Conservation (phyloP, 208 protist genomes). For the Angomonas ambiguus region DNA sequence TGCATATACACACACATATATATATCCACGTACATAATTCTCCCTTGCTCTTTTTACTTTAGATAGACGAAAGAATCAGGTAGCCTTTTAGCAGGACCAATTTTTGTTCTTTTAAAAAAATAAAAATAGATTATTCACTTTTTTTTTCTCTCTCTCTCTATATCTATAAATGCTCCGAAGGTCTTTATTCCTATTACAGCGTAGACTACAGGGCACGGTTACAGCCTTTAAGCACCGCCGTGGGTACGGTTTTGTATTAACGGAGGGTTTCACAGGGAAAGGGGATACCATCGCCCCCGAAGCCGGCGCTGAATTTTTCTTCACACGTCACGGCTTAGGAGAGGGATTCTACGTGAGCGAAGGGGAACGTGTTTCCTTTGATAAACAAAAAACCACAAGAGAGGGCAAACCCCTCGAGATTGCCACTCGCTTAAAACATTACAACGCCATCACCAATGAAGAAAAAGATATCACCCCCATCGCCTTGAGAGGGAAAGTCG, state of each 20-base stretch:
- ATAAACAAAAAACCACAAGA: slow-evolving; percentile 6
- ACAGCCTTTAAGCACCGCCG: slow-evolving; percentile 79
- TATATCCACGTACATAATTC: too few relatives aligned
- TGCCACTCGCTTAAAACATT: slow-evolving; percentile 35
- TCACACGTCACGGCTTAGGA: slow-evolving; percentile 40
- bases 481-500: slow-evolving; percentile 41
- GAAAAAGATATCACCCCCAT: slow-evolving; percentile 46
- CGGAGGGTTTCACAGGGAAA: slow-evolving; percentile 28
- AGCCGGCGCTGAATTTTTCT: slow-evolving; percentile 41
- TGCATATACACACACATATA: too few relatives aligned
- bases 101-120: too few relatives aligned
- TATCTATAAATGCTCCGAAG: neutral
- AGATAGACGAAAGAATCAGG: too few relatives aligned
- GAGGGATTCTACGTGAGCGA: slow-evolving; percentile 73
- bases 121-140: too few relatives aligned
- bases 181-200: neutral
- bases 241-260: slow-evolving; percentile 78
- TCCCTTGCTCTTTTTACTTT: too few relatives aligned
- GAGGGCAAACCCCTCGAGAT: slow-evolving; percentile 3
- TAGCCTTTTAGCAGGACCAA: too few relatives aligned
- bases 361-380: slow-evolving; percentile 70
- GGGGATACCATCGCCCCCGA: neutral
- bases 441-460: slow-evolving; percentile 29
- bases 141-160: too few relatives aligned
- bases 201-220: slow-evolving; percentile 60